These are phyloP conservation scores for Mesostigma viride DNA, from an alignment of 139 green algal genomes.

Conservation along the genomic window DNA sequence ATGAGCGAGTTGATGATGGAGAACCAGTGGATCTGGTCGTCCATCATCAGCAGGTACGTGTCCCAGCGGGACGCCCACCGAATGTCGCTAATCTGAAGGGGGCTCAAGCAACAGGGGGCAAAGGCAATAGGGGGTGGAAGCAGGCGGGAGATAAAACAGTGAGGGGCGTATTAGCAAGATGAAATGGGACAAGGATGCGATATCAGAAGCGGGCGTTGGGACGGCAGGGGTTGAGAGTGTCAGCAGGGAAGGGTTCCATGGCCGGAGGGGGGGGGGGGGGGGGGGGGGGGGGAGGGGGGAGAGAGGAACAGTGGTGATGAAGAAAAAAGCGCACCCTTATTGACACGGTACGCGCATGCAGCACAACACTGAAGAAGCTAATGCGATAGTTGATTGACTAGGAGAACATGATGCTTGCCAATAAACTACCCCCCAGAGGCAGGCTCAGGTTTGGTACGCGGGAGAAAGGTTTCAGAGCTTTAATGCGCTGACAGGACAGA, in stretches of 20 bases:
- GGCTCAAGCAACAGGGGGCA: too few species aligned
- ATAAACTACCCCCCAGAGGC: too few species aligned
- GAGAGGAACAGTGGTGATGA: background rate
- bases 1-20: constrained; percentile 98
- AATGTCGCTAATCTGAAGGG: constrained; percentile 54
- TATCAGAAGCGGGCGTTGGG: too few species aligned
- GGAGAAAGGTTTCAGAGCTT: too few species aligned
- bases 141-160: too few species aligned
- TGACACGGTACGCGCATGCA: background rate
- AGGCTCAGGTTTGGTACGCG: too few species aligned
- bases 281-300: too few species aligned
- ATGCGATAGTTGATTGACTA: background rate
- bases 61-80: constrained; percentile 95
- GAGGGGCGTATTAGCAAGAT: background rate
- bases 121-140: too few species aligned
- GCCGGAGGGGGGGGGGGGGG: too few species aligned
- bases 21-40: constrained; percentile 97
- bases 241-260: too few species aligned
- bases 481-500: too few species aligned
- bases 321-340: background rate
- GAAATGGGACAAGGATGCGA: background rate
- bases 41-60: constrained; percentile 91
- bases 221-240: too few species aligned
- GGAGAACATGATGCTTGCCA: background rate
- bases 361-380: constrained; percentile 4